phyloP scores from a whole-genome alignment of 1,284 basidiomycete genomes.

The Trametes pubescens region DNA sequence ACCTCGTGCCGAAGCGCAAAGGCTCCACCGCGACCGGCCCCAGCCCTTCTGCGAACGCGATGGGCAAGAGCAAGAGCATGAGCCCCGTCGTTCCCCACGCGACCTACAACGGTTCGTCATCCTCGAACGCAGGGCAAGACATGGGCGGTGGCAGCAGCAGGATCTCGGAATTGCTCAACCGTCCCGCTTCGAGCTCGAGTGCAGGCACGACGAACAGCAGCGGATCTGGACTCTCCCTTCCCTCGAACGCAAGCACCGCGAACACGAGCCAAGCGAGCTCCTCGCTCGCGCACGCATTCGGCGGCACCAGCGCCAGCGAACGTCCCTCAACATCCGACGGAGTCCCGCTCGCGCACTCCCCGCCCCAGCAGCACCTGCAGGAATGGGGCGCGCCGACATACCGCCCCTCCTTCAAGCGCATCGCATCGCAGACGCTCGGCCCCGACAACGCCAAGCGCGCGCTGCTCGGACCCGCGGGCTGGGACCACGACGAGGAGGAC shows the following conservation, averaged over 20 bases:
- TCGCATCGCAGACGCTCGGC: slow-evolving; percentile 74
- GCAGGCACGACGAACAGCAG: slow-evolving; percentile 26
- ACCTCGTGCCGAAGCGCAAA: slow-evolving; percentile 49
- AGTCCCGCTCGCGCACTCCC: slow-evolving; percentile 21
- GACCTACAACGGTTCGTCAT: slow-evolving; percentile 18
- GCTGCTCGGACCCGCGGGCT: slow-evolving; percentile 46
- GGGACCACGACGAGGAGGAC: slow-evolving; percentile 42
- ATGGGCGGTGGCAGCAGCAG: slow-evolving; percentile 26
- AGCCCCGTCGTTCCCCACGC: slow-evolving; percentile 37
- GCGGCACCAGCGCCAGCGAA: slow-evolving; percentile 14
- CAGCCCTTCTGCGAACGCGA: slow-evolving; percentile 2
- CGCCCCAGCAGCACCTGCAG: slow-evolving; percentile 30
- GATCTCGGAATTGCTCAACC: slow-evolving; percentile 37
- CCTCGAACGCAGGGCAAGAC: slow-evolving; percentile 24
- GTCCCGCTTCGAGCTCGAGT: slow-evolving; percentile 43
- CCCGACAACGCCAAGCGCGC: slow-evolving; percentile 65
- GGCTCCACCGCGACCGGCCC: slow-evolving; percentile 35
- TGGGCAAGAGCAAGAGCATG: slow-evolving; percentile 37
- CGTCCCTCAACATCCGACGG: slow-evolving; percentile 21
- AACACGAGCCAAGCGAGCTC: slow-evolving; percentile 36
- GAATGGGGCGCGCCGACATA: slow-evolving; percentile 41
- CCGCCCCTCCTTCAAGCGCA: slow-evolving; percentile 73
- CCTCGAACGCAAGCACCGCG: slow-evolving; percentile 42
- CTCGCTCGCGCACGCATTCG: slow-evolving; percentile 50
- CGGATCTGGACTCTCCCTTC: slow-evolving; percentile 29